Evolutionary conservation across 768 basidiomycete species (phyloP).

Genomic region (Termitomyces sp.): DNA sequence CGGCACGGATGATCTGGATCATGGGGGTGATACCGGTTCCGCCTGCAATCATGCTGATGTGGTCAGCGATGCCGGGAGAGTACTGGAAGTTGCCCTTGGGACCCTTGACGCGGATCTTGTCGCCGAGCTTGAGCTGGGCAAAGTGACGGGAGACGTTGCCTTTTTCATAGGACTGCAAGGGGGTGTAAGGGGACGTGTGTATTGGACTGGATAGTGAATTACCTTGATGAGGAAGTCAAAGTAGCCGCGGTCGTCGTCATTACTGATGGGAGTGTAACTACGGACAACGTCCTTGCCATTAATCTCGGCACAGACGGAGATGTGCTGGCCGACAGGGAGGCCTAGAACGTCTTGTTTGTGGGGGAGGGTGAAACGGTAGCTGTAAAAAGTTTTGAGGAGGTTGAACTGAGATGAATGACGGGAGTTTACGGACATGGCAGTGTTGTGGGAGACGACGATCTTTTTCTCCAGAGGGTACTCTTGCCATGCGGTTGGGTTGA

Average conservation of each 20-base stretch:
- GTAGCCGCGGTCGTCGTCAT: constrained; percentile 88
- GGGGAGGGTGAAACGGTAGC: constrained; percentile 91
- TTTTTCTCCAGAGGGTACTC: constrained; percentile 82
- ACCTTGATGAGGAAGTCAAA: constrained; percentile 99
- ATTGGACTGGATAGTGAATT: constrained; percentile 8
- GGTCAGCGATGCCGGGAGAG: constrained; percentile 62
- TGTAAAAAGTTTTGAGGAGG: constrained; percentile 27
- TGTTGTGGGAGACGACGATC: constrained; percentile 88
- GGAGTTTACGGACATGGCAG: constrained; percentile 70
- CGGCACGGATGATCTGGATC: constrained; percentile 97
- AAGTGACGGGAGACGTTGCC: constrained; percentile 95
- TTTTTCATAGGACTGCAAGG: constrained; percentile 83
- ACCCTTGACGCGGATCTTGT: constrained; percentile 88
- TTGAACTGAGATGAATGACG: constrained; percentile 1
- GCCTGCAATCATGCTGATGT: constrained; percentile 96
- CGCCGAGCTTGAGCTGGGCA: constrained; percentile 78
- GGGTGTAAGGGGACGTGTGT: constrained; percentile 5
- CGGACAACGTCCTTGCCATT: constrained; percentile 88
- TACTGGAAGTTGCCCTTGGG: constrained; percentile 97
- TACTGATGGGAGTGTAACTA: constrained; percentile 94
- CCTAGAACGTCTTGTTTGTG: constrained; percentile 76
- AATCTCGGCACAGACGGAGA: constrained; percentile 87
- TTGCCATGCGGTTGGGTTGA: constrained; percentile 77
- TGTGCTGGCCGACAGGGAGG: constrained; percentile 96
- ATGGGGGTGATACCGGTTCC: constrained; percentile 99